Base-by-base conservation (phyloP, 768 basidiomycete genomes). In the Erythrobasidium yunnanense region DNA sequence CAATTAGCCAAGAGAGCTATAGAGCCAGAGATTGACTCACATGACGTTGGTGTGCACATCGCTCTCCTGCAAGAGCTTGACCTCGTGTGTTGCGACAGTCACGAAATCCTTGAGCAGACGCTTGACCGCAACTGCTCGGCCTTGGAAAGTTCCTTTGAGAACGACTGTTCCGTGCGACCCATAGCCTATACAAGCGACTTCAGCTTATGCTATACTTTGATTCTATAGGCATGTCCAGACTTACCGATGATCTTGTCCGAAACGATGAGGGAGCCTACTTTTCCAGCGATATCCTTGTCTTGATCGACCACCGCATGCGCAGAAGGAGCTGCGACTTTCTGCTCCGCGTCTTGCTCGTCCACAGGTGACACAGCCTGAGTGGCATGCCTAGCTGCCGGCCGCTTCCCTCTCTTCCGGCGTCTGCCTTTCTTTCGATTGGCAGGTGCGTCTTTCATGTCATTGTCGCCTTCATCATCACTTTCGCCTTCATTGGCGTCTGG, bases 31-130 rank as follows among this genome's bases (percentile, higher is more conserved):
- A n/a, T 11, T n/a, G 38, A 42, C 38, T n/a, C n/a, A 42, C 38
- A 97, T 92, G 75, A 99, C 95, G 78, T 99, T 96, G 18, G 90
- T 90, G 72, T 99, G 95, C 75, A 93, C 90, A 79, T 99, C 95
- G 51, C 88, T 88, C 75, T 95, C 91, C 78, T 96, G 91, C 7
- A 99, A 81, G 42, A 99, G 84, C 73, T 84, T 84, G 27, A 97
- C 91, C 79, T 99, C 95, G 51, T 92, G 87, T 2, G 85, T 81
- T 5, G 92, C 92, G 35, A 99, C 84, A 0, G 90, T 93, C 62
- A 93, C 89, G 72, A 96, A 97, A 76, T 97, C 92, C 71, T 86
- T 87, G 5, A 97, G 82, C 2, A 99, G 82, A 0, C 95, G 88
- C 76, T 99, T 97, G 65, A 99, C 91, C n/a, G 95, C 95, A 0